phyloP scores from a whole-genome alignment of 2,329 filamentous ascomycete genomes.

The Pyrenophora tritici-repentis region DNA sequence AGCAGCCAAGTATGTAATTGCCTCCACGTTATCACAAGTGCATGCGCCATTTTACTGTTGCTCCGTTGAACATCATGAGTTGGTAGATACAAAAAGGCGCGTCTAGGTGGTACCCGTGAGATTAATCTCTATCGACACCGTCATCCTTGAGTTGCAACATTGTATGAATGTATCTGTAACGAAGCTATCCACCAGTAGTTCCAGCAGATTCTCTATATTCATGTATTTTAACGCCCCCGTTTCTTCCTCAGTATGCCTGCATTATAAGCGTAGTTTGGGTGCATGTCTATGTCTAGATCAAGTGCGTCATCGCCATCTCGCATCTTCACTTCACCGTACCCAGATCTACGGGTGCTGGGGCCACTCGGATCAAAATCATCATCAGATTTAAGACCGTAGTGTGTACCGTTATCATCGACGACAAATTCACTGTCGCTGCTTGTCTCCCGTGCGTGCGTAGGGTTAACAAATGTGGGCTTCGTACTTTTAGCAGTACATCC shows the following conservation, averaged over 20 bases:
- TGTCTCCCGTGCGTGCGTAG: constrained; percentile 1
- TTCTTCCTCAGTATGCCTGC: not conserved
- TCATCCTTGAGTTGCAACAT: too few relatives aligned
- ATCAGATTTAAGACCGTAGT: constrained; percentile 1
- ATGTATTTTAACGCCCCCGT: not conserved
- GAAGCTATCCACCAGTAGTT: not conserved
- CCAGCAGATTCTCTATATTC: not conserved
- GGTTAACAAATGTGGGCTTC: not conserved
- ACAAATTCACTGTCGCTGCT: constrained; percentile 10
- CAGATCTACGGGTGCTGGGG: not conserved
- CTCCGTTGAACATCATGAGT: too few relatives aligned
- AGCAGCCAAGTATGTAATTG: too few relatives aligned
- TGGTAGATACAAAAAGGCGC: too few relatives aligned
- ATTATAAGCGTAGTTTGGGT: constrained; percentile 12
- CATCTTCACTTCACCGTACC: constrained; percentile 8
- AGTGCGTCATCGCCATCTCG: not conserved
- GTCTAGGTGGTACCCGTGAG: too few relatives aligned
- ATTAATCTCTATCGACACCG: too few relatives aligned
- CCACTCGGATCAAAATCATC: not conserved
- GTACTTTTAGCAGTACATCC: not conserved
- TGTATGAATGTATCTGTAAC: too few relatives aligned
- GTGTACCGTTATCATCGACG: not conserved
- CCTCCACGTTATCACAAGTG: too few relatives aligned
- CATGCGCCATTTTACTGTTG: too few relatives aligned
- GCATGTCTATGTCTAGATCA: constrained; percentile 21